A percentile compares a stretch with the other conserved stretches of the same genome.
Evolutionary conservation across 1,139 yeast species (phyloP).

Genomic region (Pneumocystis canis): DNA sequence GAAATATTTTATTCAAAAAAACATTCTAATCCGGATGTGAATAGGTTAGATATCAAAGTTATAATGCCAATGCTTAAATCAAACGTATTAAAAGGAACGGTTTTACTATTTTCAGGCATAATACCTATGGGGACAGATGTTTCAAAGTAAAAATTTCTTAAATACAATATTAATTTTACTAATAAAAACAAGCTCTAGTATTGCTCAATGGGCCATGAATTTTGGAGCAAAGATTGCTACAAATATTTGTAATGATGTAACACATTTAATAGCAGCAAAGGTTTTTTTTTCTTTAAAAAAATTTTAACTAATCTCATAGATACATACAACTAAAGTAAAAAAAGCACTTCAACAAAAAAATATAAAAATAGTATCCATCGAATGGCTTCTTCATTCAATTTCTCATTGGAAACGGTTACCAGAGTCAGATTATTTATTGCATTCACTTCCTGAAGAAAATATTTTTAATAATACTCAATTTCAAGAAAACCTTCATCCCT

Average conservation of each 20-base stretch:
- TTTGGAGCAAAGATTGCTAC: conserved; percentile 80
- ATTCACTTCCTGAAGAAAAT: conserved; percentile 11
- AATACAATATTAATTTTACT: neutral
- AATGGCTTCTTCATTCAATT: conserved; percentile 81
- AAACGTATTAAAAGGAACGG: conserved; percentile 50
- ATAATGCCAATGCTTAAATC: conserved; percentile 63
- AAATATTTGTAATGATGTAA: conserved; percentile 58
- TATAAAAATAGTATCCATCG: conserved; percentile 73
- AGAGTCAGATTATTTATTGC: conserved; percentile 46
- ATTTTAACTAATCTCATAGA: conserved; percentile 1
- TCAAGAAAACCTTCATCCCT: neutral
- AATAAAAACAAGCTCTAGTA: conserved; percentile 33
- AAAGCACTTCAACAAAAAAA: conserved; percentile 32
- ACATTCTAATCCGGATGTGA: neutral
- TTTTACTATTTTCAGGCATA: conserved; percentile 70
- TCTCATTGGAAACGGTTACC: conserved; percentile 61
- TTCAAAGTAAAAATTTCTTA: conserved; percentile 33
- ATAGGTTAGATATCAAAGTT: conserved; percentile 29
- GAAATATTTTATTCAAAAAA: neutral
- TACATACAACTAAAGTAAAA: conserved; percentile 61
- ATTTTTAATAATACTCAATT: conserved; percentile 4
- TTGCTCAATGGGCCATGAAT: conserved; percentile 80
- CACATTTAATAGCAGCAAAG: conserved; percentile 75
- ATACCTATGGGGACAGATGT: conserved; percentile 64
- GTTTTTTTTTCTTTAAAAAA: conserved; percentile 23